These are phyloP conservation scores for Heteromeles arbutifolia DNA, from an alignment of 306 rosid genomes.

Conservation along the genomic window DNA sequence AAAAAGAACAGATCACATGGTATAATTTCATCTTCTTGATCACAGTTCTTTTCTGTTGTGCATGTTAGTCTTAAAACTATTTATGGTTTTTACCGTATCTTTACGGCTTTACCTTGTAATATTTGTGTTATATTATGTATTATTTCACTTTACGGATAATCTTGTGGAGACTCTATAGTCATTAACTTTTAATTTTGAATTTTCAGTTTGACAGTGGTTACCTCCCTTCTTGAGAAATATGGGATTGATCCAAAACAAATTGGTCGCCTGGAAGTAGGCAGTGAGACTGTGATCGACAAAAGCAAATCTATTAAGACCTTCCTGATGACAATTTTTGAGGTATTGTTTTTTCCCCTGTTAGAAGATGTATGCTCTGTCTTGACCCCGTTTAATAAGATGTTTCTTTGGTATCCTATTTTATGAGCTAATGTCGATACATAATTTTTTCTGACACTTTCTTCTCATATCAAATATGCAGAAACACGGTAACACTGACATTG, in stretches of 20 bases:
- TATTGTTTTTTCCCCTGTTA: not conserved
- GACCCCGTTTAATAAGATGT: not conserved
- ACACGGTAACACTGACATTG: slow-evolving; percentile 82
- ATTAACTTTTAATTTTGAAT: slow-evolving; percentile 29
- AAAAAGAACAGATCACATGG: not conserved
- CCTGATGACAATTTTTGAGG: slow-evolving; percentile 98
- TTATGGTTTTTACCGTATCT: not conserved
- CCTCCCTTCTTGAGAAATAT: slow-evolving; percentile 80
- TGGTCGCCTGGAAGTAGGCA: slow-evolving; percentile 98
- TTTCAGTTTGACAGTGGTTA: slow-evolving; percentile 88
- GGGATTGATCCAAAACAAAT: slow-evolving; percentile 83
- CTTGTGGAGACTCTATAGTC: slow-evolving; percentile 2
- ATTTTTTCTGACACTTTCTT: not conserved
- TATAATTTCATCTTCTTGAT: not conserved
- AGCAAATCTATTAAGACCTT: slow-evolving; percentile 98
- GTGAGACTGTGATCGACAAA: slow-evolving; percentile 98
- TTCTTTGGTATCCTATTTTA: not conserved
- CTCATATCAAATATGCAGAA: slow-evolving; percentile 49
- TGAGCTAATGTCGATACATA: not conserved
- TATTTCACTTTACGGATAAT: not conserved
- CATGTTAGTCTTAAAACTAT: not conserved
- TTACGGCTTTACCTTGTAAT: too few species aligned
- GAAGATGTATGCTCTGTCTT: not conserved
- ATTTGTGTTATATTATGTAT: too few species aligned
- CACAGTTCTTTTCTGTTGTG: not conserved